These are phyloP conservation scores for Clohesyomyces aquaticus DNA, from an alignment of 495 filamentous ascomycete genomes.

Conservation along the genomic window DNA sequence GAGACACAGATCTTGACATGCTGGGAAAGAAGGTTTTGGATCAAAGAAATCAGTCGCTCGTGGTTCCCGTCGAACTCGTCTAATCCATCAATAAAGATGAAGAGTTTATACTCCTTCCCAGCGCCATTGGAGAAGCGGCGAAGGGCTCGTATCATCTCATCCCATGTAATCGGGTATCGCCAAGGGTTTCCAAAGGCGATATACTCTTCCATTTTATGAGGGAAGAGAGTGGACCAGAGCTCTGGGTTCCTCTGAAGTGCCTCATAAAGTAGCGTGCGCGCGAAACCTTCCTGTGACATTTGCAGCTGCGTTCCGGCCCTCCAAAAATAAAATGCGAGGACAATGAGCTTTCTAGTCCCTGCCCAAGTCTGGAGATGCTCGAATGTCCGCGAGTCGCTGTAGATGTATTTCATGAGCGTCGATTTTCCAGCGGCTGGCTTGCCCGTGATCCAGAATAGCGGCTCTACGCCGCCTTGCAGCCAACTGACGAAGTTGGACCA, in stretches of 20 bases:
- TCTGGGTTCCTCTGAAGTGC: conserved; percentile 4
- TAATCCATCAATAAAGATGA: conserved; percentile 36
- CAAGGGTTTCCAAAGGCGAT: conserved; percentile 3
- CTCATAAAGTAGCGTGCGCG: conserved; percentile 17
- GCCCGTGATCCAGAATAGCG: conserved; percentile 31
- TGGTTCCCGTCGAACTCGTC: conserved; percentile 29
- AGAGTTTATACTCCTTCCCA: conserved; percentile 7
- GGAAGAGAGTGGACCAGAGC: conserved; percentile 4
- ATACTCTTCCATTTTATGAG: conserved; percentile 22
- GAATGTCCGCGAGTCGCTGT: conserved; percentile 9
- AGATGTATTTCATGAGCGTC: conserved; percentile 36
- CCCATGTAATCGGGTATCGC: background rate
- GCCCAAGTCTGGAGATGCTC: conserved; percentile 13
- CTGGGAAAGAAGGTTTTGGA: background rate
- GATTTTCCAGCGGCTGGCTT: conserved; percentile 34
- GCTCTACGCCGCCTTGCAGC: background rate
- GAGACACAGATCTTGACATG: conserved; percentile 29
- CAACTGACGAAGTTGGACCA: conserved; percentile 20
- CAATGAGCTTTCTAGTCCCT: conserved; percentile 5
- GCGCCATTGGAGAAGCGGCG: background rate
- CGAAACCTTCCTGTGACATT: conserved; percentile 31
- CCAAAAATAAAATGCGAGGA: conserved; percentile 34
- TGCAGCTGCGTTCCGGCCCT: conserved; percentile 26
- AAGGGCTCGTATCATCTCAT: conserved; percentile 7
- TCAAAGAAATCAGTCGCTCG: conserved; percentile 6